Conservation (phyloP, 2,329 filamentous ascomycete genomes). For the Biscogniauxia sp. region DNA sequence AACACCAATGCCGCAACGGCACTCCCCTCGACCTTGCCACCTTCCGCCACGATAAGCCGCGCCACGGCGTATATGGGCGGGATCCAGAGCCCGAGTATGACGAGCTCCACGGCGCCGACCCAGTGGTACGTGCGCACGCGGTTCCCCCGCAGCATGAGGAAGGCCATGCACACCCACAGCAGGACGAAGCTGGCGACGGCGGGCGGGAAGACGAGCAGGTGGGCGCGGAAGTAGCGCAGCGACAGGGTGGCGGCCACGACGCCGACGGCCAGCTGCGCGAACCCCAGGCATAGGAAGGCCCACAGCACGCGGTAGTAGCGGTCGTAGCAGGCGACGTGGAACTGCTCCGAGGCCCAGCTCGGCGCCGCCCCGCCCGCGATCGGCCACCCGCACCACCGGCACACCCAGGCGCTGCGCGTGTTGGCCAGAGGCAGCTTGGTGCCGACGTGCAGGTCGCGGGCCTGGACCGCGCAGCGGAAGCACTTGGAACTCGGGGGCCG, state of each 20-base stretch:
- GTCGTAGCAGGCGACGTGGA: constrained; percentile 39
- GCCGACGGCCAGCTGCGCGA: constrained; percentile 37
- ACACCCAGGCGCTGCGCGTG: constrained; percentile 36
- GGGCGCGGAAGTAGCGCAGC: constrained; percentile 36
- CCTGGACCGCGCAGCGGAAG: constrained; percentile 37
- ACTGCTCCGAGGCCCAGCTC: constrained; percentile 37
- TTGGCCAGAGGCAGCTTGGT: constrained; percentile 38
- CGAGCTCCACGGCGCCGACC: constrained; percentile 36
- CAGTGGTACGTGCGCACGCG: constrained; percentile 39
- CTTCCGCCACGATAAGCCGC: constrained; percentile 7
- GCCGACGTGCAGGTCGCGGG: constrained; percentile 37
- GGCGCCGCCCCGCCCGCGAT: constrained; percentile 24
- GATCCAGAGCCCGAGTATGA: constrained; percentile 35
- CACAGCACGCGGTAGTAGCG: constrained; percentile 38
- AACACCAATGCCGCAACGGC: constrained; percentile 35
- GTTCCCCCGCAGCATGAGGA: constrained; percentile 35
- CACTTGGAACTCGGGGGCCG: constrained; percentile 42
- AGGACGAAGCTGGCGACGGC: constrained; percentile 36
- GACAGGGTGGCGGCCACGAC: constrained; percentile 37
- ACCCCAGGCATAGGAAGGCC: constrained; percentile 38
- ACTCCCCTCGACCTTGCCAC: constrained; percentile 10
- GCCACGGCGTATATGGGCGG: constrained; percentile 28
- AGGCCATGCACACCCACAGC: constrained; percentile 33
- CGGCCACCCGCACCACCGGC: constrained; percentile 45
- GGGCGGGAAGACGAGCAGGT: constrained; percentile 10